Conservation (phyloP, 2,329 filamentous ascomycete genomes). For the Penicillium sp. region DNA sequence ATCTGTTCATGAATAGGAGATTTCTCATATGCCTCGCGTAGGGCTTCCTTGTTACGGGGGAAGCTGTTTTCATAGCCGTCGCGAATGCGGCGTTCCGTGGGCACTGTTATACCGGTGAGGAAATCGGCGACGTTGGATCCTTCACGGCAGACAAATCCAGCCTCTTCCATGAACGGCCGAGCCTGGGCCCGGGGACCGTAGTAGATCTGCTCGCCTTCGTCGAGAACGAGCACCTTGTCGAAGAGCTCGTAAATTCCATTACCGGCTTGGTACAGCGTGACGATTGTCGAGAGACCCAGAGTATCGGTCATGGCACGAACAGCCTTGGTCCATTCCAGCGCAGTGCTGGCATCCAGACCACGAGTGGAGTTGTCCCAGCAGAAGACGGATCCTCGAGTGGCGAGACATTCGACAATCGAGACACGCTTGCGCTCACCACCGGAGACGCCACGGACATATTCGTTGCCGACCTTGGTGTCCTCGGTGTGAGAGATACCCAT, state of each 20-base stretch:
- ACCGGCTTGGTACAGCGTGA: constrained; percentile 68
- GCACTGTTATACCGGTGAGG: constrained; percentile 63
- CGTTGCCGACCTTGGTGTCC: constrained; percentile 67
- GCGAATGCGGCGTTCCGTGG: constrained; percentile 47
- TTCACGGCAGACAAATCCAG: constrained; percentile 62
- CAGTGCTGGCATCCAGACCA: constrained; percentile 65
- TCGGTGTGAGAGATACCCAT: constrained; percentile 60
- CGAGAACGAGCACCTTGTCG: constrained; percentile 67
- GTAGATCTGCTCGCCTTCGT: constrained; percentile 64
- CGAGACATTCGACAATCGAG: constrained; percentile 64
- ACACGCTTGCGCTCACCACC: constrained; percentile 69
- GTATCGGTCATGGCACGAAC: constrained; percentile 65
- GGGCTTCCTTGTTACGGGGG: constrained; percentile 43
- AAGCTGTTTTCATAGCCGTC: constrained; percentile 45
- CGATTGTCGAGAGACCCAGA: constrained; percentile 58
- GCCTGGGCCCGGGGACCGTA: constrained; percentile 62
- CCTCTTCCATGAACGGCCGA: constrained; percentile 61
- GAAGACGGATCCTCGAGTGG: constrained; percentile 57
- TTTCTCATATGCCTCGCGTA: constrained; percentile 53
- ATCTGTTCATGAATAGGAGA: constrained; percentile 53
- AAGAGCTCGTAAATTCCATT: constrained; percentile 69
- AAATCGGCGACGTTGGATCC: constrained; percentile 66
- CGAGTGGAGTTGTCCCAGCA: constrained; percentile 69
- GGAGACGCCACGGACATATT: constrained; percentile 64
- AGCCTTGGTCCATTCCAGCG: constrained; percentile 60